Base-by-base conservation (phyloP, 2,329 filamentous ascomycete species). In the Aspergillus transmontanensis region DNA sequence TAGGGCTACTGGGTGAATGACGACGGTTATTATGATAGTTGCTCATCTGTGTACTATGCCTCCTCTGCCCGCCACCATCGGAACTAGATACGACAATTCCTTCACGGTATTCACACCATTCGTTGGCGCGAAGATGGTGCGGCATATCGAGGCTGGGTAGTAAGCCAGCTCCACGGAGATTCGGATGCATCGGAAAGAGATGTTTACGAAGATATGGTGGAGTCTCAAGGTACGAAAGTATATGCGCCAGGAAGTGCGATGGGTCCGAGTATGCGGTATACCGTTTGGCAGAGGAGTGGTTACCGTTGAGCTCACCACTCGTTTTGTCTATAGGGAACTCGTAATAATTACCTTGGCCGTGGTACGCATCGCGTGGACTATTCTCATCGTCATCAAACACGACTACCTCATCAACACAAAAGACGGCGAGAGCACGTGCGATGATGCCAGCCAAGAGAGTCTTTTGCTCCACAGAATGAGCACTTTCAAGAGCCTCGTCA, bases 111-210 rank as follows among this genome's bases (percentile, higher is more conserved):
- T 86, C 85, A 66, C 92, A 88, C 88, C 90, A 93, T 72, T 96
- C 92, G 59, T 90, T 86, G 16, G 86, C 84, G 66, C 90, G 85
- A 10, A 93, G 83, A 77, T 96, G 93, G 75, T 94, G 91, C 19
- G 93, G 93, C 85, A 95, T 92, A 75, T 96, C 93, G 61, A 96
- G 81, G 71, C 87, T 91, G 0, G 91, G 91, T 32, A 96, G 80
- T 45, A 89, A 83, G 9, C 91, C 92, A 45, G 91, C 91, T 14
- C 87, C 87, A 45, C 87, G 83, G 48, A 96, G 82, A 73, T 96
- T 94, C 11, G 90, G 88, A 73, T 96, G 92, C 66, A 93, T 81
- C 1, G 90, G 89, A 70, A 96, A 94, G 4, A 96, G 83, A 2
- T 84, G 79, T 74, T 89, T 89, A 70, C 91, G 88, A 78, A 96